phyloP scores from a whole-genome alignment of 1,284 basidiomycete genomes.

The Cryptococcus jaspeensis region DNA sequence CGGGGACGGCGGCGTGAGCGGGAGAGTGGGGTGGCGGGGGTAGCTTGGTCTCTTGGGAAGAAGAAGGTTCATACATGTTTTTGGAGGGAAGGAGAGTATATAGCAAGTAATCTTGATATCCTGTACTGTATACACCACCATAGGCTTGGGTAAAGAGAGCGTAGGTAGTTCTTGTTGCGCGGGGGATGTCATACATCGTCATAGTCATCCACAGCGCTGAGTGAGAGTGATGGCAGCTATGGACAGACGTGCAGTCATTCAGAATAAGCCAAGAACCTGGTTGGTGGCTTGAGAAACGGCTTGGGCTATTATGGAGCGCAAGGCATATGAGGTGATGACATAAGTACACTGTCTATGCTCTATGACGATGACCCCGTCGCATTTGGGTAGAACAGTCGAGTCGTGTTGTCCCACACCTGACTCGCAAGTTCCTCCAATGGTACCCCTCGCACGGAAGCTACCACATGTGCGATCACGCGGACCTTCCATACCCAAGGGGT shows the following conservation, averaged over 20 bases:
- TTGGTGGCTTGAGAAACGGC: no score
- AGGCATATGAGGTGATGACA: no score
- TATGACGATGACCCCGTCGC: conserved; percentile 10
- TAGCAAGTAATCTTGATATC: neutral
- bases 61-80: neutral
- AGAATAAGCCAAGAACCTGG: no score
- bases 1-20: neutral
- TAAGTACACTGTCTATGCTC: neutral
- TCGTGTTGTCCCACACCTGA: conserved; percentile 66
- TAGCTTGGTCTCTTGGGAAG: neutral
- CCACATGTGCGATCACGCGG: conserved; percentile 73
- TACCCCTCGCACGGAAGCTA: conserved; percentile 61
- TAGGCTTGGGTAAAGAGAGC: neutral
- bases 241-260: no score
- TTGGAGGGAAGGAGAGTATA: neutral
- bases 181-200: neutral
- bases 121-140: neutral
- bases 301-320: no score
- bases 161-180: neutral
- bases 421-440: conserved; percentile 63
- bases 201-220: no score
- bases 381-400: conserved; percentile 58
- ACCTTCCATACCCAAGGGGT: conserved; percentile 45
- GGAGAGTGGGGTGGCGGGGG: neutral
- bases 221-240: no score